These are phyloP conservation scores for Erythrophleum fordii DNA, from an alignment of 306 rosid genomes.

Conservation along the genomic window DNA sequence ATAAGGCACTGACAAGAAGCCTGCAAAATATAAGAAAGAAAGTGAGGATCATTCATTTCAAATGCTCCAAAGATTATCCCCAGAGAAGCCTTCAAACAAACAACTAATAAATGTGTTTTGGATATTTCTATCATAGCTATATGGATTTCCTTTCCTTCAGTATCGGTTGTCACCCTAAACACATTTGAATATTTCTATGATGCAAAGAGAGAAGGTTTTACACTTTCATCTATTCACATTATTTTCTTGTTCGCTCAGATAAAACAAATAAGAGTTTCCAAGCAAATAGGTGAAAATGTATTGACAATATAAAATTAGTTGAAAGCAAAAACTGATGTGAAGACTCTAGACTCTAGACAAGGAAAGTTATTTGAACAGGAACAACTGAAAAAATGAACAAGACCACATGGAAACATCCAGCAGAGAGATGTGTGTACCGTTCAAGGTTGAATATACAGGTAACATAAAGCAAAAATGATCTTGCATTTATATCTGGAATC, in stretches of 20 bases:
- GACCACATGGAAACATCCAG: conserved; percentile 31
- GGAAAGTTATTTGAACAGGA: conserved; percentile 30
- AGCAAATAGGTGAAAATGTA: neutral
- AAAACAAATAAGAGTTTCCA: conserved; percentile 10
- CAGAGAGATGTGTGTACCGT: conserved; percentile 58
- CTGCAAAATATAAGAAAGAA: conserved; percentile 56
- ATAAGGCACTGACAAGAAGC: conserved; percentile 65
- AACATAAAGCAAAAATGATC: conserved; percentile 55
- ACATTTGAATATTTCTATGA: conserved; percentile 1
- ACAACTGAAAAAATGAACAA: conserved; percentile 31
- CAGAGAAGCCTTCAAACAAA: conserved; percentile 19
- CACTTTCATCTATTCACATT: conserved; percentile 24
- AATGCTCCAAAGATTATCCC: conserved; percentile 32
- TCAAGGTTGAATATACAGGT: conserved; percentile 81
- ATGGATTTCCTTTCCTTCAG: conserved; percentile 32
- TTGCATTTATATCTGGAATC: conserved; percentile 61
- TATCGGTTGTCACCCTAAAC: conserved; percentile 12
- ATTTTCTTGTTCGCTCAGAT: conserved; percentile 6
- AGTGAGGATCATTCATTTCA: conserved; percentile 15
- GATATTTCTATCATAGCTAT: conserved; percentile 24
- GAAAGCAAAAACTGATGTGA: neutral
- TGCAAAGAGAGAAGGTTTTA: conserved; percentile 21
- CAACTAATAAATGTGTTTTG: conserved; percentile 11
- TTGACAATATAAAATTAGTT: conserved; percentile 23
- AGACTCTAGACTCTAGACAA: neutral